Conservation (phyloP, 257 asterid genomes). For the Echium plantagineum region DNA sequence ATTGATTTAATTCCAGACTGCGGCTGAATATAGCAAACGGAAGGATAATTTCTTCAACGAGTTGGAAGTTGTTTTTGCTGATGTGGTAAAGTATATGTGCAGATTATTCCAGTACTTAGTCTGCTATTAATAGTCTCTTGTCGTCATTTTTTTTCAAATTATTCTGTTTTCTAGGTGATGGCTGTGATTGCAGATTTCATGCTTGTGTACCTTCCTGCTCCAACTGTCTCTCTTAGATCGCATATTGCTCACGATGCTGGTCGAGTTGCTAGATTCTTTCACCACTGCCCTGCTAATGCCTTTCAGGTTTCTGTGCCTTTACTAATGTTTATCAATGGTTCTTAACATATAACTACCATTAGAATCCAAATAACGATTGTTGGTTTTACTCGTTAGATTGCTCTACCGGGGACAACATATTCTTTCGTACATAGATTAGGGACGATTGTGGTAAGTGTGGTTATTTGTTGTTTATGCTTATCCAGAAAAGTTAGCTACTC, state of each 20-base stretch:
- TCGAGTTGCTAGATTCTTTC: conserved; percentile 60
- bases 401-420: conserved; percentile 68
- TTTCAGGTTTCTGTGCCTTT: conserved; percentile 50
- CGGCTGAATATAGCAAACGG: conserved; percentile 76
- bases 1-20: conserved; percentile 42
- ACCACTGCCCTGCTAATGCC: conserved; percentile 84
- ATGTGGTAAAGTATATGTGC: conserved; percentile 54
- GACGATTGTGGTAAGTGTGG: conserved; percentile 56
- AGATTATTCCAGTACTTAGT: not conserved
- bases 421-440: conserved; percentile 71
- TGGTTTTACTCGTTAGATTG: conserved; percentile 32
- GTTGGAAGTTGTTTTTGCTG: conserved; percentile 78
- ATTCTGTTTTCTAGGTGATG: conserved; percentile 49
- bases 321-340: not conserved
- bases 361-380: conserved; percentile 6
- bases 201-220: conserved; percentile 98
- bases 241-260: conserved; percentile 70
- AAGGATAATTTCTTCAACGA: conserved; percentile 84
- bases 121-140: not conserved
- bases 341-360: not conserved
- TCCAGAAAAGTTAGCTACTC: not conserved
- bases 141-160: conserved; percentile 4
- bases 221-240: conserved; percentile 81
- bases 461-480: not conserved
- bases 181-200: conserved; percentile 92